phyloP scores from a whole-genome alignment of 306 rosid species.

The Ormosia semicastrata region DNA sequence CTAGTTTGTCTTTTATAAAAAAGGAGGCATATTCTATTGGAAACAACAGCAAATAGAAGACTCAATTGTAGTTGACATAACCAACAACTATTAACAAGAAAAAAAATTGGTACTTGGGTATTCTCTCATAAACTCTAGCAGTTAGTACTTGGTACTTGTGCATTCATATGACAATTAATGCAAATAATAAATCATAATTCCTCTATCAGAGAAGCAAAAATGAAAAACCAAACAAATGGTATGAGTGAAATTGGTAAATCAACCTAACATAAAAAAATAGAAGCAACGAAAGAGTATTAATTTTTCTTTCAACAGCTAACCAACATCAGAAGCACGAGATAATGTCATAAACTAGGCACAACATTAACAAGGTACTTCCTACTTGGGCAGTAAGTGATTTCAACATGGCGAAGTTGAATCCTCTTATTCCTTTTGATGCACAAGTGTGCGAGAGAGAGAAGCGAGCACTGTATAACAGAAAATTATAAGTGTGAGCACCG shows the following conservation, averaged over 20 bases:
- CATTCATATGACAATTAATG: too few relatives aligned
- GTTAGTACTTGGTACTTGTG: too few relatives aligned
- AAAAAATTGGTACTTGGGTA: too few relatives aligned
- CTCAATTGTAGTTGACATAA: too few relatives aligned
- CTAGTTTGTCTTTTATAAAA: too few relatives aligned
- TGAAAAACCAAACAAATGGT: not conserved
- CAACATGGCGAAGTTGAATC: not conserved
- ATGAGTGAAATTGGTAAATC: not conserved
- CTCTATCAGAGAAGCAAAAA: not conserved
- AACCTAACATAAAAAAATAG: not conserved
- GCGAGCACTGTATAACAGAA: too few relatives aligned
- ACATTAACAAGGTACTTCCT: not conserved
- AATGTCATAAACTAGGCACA: not conserved
- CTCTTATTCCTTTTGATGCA: too few relatives aligned
- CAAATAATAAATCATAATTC: not conserved
- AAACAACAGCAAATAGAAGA: too few relatives aligned
- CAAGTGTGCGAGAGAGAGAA: too few relatives aligned
- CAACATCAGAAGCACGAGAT: not conserved
- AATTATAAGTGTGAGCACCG: too few relatives aligned
- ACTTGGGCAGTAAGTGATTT: not conserved
- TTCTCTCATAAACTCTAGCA: not conserved
- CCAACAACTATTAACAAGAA: too few relatives aligned
- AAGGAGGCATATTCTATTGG: too few relatives aligned
- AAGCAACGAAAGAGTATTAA: not conserved
- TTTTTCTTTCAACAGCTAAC: not conserved